phyloP scores from a whole-genome alignment of 139 green algal species.

The Micractinium conductrix region DNA sequence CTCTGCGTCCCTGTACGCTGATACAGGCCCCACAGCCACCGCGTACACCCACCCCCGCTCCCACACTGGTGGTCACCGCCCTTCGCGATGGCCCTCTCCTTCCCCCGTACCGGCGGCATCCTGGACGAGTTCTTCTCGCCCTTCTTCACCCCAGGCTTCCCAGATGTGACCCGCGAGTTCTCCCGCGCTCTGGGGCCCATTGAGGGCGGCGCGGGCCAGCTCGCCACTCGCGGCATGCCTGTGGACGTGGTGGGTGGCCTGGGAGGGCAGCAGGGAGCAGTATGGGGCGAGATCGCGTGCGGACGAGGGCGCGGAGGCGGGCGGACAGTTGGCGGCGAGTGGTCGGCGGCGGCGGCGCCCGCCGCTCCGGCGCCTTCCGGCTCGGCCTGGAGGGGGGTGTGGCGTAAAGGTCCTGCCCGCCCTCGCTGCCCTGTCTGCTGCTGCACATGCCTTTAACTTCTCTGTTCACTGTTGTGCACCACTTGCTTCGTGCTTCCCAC shows the following conservation, averaged over 20 bases:
- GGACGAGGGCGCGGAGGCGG: too few species aligned
- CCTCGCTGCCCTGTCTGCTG: not conserved
- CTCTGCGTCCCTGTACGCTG: too few species aligned
- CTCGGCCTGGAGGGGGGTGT: too few species aligned
- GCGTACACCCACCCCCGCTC: too few species aligned
- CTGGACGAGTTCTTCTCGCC: constrained; percentile 18
- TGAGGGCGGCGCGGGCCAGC: not conserved
- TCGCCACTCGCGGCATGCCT: constrained; percentile 28
- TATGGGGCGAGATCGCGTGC: not conserved
- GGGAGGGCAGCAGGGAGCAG: too few species aligned
- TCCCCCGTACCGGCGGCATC: not conserved
- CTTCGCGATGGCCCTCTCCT: constrained; percentile 1
- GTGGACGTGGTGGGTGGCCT: constrained; percentile 35
- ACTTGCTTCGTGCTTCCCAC: not conserved
- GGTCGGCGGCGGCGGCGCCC: not conserved
- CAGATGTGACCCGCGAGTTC: constrained; percentile 7
- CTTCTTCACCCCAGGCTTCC: constrained; percentile 28
- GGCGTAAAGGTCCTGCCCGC: too few species aligned
- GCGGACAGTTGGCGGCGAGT: too few species aligned
- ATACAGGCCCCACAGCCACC: not conserved
- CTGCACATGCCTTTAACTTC: not conserved
- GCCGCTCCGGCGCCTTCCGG: not conserved
- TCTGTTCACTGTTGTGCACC: not conserved
- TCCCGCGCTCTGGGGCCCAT: not conserved
- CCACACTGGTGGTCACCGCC: not conserved